Conservation (phyloP, 139 green algal genomes). For the Nannochloris sp. region DNA sequence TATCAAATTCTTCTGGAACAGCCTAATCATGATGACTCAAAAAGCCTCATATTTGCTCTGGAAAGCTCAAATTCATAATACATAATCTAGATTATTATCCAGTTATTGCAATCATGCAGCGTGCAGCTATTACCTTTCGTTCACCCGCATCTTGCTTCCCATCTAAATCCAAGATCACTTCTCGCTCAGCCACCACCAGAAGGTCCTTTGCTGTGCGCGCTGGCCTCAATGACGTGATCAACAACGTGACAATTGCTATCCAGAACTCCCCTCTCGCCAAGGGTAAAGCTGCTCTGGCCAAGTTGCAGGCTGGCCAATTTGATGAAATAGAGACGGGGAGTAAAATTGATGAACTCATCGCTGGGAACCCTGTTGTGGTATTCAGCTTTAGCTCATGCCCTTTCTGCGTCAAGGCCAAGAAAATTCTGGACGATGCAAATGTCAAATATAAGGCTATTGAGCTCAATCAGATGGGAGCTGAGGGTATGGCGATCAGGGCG, state of each 20-base stretch:
- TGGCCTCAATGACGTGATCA: too few species aligned
- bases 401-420: conserved; percentile 52
- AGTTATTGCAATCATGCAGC: too few species aligned
- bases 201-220: too few species aligned
- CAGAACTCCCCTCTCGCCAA: conserved; percentile 32
- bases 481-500: conserved; percentile 45
- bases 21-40: too few species aligned
- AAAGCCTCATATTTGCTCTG: too few species aligned
- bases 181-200: too few species aligned
- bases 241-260: conserved; percentile 25
- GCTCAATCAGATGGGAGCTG: conserved; percentile 40
- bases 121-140: too few species aligned
- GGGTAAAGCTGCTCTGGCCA: conserved; percentile 29
- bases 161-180: too few species aligned
- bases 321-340: conserved; percentile 21
- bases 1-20: too few species aligned
- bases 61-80: too few species aligned
- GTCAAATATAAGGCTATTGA: conserved; percentile 43
- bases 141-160: too few species aligned
- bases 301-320: conserved; percentile 38
- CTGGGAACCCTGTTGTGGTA: conserved; percentile 22
- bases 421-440: conserved; percentile 37
- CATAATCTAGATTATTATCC: too few species aligned
- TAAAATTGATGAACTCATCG: conserved; percentile 25
- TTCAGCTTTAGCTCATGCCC: conserved; percentile 30